A percentile compares a stretch with the other conserved stretches of the same genome.
phyloP scores from a whole-genome alignment of 768 basidiomycete species.

The Russula olivacea region DNA sequence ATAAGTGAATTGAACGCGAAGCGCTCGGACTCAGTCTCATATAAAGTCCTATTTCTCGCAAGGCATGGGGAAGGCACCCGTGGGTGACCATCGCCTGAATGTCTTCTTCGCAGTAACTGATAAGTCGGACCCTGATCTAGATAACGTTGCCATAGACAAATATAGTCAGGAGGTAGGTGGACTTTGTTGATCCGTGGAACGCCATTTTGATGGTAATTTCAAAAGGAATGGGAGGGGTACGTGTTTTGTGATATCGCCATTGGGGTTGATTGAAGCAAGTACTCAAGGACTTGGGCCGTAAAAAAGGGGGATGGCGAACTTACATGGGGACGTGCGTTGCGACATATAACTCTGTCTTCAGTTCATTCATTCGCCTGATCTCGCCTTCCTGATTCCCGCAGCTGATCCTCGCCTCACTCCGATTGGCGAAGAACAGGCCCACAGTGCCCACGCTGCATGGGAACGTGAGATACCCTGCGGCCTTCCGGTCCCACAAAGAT shows the following conservation, averaged over 20 bases:
- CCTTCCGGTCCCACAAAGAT: conserved; percentile 17
- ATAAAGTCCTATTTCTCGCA: conserved; percentile 19
- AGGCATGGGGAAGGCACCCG: conserved; percentile 17
- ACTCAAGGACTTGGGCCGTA: conserved; percentile 20
- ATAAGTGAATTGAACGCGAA: background rate
- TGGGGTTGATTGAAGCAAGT: background rate
- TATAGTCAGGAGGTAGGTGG: conserved; percentile 18
- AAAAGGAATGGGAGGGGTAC: conserved; percentile 23
- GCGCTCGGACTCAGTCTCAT: conserved; percentile 3
- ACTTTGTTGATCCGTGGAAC: background rate
- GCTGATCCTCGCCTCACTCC: conserved; percentile 24
- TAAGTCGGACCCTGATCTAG: background rate
- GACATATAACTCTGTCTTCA: too few species aligned
- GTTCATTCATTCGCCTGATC: background rate
- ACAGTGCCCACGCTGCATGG: conserved; percentile 21
- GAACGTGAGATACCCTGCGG: conserved; percentile 12
- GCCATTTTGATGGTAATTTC: background rate
- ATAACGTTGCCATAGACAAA: conserved; percentile 21
- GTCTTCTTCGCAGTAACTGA: background rate
- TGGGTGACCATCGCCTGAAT: background rate
- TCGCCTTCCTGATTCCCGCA: background rate
- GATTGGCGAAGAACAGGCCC: conserved; percentile 24
- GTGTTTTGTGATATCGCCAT: background rate
- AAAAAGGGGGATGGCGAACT: conserved; percentile 21
- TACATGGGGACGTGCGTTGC: conserved; percentile 24